Evolutionary conservation across 352 stramenopile species (phyloP).

Genomic region (Peronospora destructor): DNA sequence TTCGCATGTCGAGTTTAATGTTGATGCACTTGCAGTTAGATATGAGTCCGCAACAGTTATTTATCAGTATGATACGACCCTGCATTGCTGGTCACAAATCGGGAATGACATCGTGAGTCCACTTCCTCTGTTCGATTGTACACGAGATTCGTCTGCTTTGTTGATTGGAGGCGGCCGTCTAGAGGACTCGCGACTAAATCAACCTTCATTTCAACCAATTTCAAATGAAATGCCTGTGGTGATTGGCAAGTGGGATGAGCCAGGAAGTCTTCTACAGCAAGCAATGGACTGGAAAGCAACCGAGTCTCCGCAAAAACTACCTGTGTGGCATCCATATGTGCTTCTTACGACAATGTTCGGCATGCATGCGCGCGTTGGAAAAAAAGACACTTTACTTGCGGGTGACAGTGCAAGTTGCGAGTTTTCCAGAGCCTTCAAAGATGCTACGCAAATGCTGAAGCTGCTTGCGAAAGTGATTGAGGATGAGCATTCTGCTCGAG

Average conservation of each 20-base stretch:
- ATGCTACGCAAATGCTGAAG: slow-evolving; percentile 82
- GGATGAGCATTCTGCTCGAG: slow-evolving; percentile 50
- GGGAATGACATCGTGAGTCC: slow-evolving; percentile 51
- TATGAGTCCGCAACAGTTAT: slow-evolving; percentile 64
- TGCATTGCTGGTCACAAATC: slow-evolving; percentile 50
- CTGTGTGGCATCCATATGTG: slow-evolving; percentile 81
- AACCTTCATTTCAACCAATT: slow-evolving; percentile 14
- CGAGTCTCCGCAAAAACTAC: slow-evolving; percentile 64
- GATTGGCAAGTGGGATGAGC: slow-evolving; percentile 77
- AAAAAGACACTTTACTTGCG: slow-evolving; percentile 71
- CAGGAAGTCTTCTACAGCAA: slow-evolving; percentile 52
- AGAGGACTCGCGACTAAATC: slow-evolving; percentile 14
- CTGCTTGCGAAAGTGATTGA: slow-evolving; percentile 62
- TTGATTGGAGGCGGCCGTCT: slow-evolving; percentile 57
- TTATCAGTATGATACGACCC: slow-evolving; percentile 70
- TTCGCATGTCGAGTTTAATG: slow-evolving; percentile 78
- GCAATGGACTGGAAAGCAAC: slow-evolving; percentile 76
- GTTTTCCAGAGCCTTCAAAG: slow-evolving; percentile 67
- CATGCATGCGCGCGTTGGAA: slow-evolving; percentile 73
- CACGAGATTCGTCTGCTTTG: slow-evolving; percentile 68
- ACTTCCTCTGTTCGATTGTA: slow-evolving; percentile 71
- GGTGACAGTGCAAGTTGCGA: slow-evolving; percentile 50
- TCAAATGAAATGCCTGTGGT: slow-evolving; percentile 77
- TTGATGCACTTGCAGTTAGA: slow-evolving; percentile 68
- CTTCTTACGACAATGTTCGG: slow-evolving; percentile 79